Evolutionary conservation across 1,284 basidiomycete species (phyloP).

Genomic region (Taiwanofungus camphoratus): DNA sequence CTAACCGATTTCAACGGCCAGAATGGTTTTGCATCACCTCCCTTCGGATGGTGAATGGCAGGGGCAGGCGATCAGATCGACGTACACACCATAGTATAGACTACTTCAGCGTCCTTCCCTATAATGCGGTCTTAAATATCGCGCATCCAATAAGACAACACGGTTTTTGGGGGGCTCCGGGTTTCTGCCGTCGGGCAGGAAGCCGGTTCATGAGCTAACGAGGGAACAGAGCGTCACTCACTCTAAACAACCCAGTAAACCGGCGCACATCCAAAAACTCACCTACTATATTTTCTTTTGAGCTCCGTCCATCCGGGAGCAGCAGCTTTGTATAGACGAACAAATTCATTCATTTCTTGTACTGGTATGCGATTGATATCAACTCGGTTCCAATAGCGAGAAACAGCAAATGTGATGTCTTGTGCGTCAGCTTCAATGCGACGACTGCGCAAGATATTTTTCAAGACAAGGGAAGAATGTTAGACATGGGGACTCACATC

Average conservation of each 20-base stretch:
- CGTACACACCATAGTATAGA: background rate
- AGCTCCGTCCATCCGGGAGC: slow-evolving; percentile 65
- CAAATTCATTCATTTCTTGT: slow-evolving; percentile 73
- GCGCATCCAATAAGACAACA: background rate
- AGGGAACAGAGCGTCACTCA: background rate
- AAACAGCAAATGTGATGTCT: slow-evolving; percentile 62
- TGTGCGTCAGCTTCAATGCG: slow-evolving; percentile 62
- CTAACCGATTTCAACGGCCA: background rate
- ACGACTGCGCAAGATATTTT: slow-evolving; percentile 38
- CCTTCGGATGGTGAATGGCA: background rate
- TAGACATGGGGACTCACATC: slow-evolving; percentile 44
- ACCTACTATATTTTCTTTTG: slow-evolving; percentile 60
- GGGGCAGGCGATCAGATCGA: background rate
- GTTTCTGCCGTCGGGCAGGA: background rate
- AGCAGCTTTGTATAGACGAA: slow-evolving; percentile 45
- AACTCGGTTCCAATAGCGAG: slow-evolving; percentile 68
- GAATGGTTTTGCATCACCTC: background rate
- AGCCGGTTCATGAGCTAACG: background rate
- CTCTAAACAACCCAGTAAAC: background rate
- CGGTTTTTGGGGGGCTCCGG: background rate
- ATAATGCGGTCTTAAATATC: background rate
- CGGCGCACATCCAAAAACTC: slow-evolving; percentile 10
- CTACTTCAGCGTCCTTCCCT: background rate
- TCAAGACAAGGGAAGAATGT: slow-evolving; percentile 12
- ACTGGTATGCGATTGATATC: slow-evolving; percentile 79